Conservation (phyloP, 2,329 filamentous ascomycete genomes). For the Pezizomycotina sp. region DNA sequence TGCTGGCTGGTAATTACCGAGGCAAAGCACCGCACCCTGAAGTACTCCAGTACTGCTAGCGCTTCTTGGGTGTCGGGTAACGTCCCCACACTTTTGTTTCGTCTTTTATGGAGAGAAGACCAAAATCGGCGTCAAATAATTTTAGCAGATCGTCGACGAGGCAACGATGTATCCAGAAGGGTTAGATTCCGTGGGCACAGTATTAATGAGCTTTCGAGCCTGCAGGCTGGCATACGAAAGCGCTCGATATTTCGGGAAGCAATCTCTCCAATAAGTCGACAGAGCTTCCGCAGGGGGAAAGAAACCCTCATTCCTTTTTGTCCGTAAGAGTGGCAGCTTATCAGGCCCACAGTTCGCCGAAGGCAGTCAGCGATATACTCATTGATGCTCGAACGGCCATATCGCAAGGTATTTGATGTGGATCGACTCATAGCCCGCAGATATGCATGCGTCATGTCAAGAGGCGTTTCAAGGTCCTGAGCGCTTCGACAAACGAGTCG, state of each 20-base stretch:
- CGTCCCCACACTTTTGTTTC: slow-evolving; percentile 74
- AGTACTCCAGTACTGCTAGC: slow-evolving; percentile 67
- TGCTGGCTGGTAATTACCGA: slow-evolving; percentile 67
- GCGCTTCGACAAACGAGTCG: slow-evolving; percentile 62
- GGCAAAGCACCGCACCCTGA: slow-evolving; percentile 57
- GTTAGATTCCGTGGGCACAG: slow-evolving; percentile 61
- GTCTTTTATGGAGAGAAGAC: slow-evolving; percentile 66
- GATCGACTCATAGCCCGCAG: slow-evolving; percentile 75
- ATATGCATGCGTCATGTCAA: slow-evolving; percentile 74
- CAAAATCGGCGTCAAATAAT: slow-evolving; percentile 76
- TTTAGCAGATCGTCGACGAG: slow-evolving; percentile 67
- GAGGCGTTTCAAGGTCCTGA: slow-evolving; percentile 54
- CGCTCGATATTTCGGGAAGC: slow-evolving; percentile 77
- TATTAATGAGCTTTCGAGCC: slow-evolving; percentile 76
- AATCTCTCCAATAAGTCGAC: slow-evolving; percentile 67
- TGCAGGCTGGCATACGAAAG: slow-evolving; percentile 75
- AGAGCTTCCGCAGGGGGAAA: slow-evolving; percentile 85
- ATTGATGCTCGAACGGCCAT: slow-evolving; percentile 90
- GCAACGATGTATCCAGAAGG: slow-evolving; percentile 82
- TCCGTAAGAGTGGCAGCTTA: slow-evolving; percentile 73
- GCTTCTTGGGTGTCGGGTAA: slow-evolving; percentile 65
- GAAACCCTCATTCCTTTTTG: slow-evolving; percentile 68
- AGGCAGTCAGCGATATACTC: slow-evolving; percentile 83
- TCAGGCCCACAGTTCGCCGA: slow-evolving; percentile 70
- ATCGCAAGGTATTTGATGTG: slow-evolving; percentile 74